Evolutionary conservation across 176 grass and related monocot genomes (phyloP).

Genomic region (sorghum (Sorghum bicolor)): Sorghum_bicolor_NCBIv3 NC_012870.2:9823001-9823500

Average conservation of each 20-base stretch:
- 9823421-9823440: slow-evolving; percentile 64
- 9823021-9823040: neutral
- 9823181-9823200: neutral
- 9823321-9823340: neutral
- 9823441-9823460: slow-evolving; percentile 65
- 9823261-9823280: neutral
- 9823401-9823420: slow-evolving; percentile 47
- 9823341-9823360: slow-evolving; percentile 50
- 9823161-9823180: neutral
- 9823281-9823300: neutral
- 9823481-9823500: slow-evolving; percentile 99
- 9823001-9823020: neutral
- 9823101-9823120: neutral
- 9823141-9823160: neutral
- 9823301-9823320: neutral
- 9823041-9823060: neutral
- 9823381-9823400: slow-evolving; percentile 97
- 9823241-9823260: neutral
- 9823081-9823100: neutral
- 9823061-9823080: neutral
- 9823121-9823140: neutral
- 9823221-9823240: neutral
- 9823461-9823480: slow-evolving; percentile 64
- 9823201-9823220: neutral
- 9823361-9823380: slow-evolving; percentile 92